Evolutionary conservation across 2,329 filamentous ascomycete genomes (phyloP), one percentile per base, ranked within the genome.

Genomic region (Penicillium sp.): DNA sequence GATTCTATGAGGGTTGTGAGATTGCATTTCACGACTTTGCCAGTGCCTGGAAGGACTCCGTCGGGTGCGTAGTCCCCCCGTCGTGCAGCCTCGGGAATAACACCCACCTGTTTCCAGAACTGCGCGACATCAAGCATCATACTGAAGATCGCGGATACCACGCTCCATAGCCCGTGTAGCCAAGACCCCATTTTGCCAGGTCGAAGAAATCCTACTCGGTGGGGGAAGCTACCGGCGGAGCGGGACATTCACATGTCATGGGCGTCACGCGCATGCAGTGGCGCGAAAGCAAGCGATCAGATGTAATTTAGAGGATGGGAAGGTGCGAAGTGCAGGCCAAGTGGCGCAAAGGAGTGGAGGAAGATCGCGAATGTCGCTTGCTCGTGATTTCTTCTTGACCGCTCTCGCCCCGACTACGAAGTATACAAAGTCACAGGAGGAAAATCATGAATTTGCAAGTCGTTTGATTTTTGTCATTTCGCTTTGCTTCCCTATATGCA

Each of bases 81-180:
- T 30, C 25, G 23, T 8, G 16, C 22, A 27, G n/a, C 32, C 12
- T 10, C 11, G 25, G 25, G 5, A 27, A 27, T 11, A 12, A 20
- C 22, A 47, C 41, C 42, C 33, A 82, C 80, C 59, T 70, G 68
- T 59, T 73, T 71, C 79, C 79, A 84, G 58, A 80, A 84, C 29
- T 69, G 62, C 42, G 72, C 62, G 32, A 84, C 77, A 45, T 84
- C 79, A 22, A 77, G 58, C 23, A 82, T 57, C 65, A 84, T 71
- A 45, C 70, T 70, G 66, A 74, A 75, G 41, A 82, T 58, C 9
- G 62, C 59, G 23, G 52, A 42, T 12, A 62, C 29, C 4, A 65
- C 32, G 6, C 43, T 44, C 44, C 52, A 57, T 35, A 64, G 31
- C 11, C 47, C 40, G 35, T 47, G 38, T 45, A 45, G 40, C 44